phyloP scores from a whole-genome alignment of 1,139 yeast species.

The Kluyveromyces marxianus region DNA sequence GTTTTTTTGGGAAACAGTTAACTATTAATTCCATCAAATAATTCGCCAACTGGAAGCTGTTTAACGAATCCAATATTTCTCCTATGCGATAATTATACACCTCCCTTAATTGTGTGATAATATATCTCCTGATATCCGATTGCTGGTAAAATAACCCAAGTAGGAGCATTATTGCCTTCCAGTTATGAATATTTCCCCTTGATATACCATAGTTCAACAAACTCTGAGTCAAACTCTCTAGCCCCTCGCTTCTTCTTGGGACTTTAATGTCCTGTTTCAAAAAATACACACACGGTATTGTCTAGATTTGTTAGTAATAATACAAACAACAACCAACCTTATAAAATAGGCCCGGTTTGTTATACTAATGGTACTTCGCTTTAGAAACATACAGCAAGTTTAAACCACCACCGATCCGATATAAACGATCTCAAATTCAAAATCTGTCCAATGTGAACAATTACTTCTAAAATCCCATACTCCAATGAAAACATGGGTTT shows the following conservation, averaged over 20 bases:
- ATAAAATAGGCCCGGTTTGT: neutral
- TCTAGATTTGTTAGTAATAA: neutral
- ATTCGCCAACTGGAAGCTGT: slow-evolving; percentile 18
- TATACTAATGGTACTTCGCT: neutral
- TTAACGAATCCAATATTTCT: slow-evolving; percentile 12
- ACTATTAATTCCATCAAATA: slow-evolving; percentile 15
- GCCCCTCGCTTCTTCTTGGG: slow-evolving; percentile 8
- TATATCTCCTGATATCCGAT: slow-evolving; percentile 10
- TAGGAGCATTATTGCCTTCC: slow-evolving; percentile 19
- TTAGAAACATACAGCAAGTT: slow-evolving; percentile 1
- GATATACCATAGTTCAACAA: slow-evolving; percentile 12
- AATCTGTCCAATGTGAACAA: slow-evolving; percentile 3
- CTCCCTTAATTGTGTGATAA: slow-evolving; percentile 11
- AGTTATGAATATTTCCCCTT: slow-evolving; percentile 9
- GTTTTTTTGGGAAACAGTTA: slow-evolving; percentile 16
- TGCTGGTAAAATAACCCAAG: slow-evolving; percentile 9
- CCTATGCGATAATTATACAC: slow-evolving; percentile 13
- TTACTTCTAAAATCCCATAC: slow-evolving; percentile 3
- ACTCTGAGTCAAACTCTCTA: slow-evolving; percentile 8
- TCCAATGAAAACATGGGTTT: slow-evolving; percentile 1
- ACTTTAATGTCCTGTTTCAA: slow-evolving; percentile 9
- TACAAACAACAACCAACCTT: too few relatives aligned
- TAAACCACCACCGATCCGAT: slow-evolving; percentile 6
- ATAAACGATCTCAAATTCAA: slow-evolving; percentile 4
- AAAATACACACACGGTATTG: neutral